A percentile compares a stretch with the other conserved stretches of the same genome.
Evolutionary conservation across 1,139 yeast genomes (phyloP).

Genomic region (Candida labiduridarum): DNA sequence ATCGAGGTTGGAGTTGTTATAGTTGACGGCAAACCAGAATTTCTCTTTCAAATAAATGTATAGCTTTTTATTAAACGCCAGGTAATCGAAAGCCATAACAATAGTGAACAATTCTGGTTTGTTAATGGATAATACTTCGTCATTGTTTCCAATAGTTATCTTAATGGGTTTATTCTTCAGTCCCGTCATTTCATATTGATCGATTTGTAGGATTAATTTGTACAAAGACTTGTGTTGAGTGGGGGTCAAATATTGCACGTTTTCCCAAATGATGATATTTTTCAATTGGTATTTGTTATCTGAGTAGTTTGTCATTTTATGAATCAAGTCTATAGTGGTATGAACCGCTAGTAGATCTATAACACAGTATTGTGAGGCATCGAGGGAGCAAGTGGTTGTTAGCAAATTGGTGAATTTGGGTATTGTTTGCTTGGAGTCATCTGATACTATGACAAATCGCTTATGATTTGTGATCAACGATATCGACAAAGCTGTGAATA

Average conservation of each 20-base stretch:
- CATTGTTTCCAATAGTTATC: conserved; percentile 10
- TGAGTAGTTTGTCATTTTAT: conserved; percentile 12
- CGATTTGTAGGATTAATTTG: conserved; percentile 32
- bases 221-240: conserved; percentile 29
- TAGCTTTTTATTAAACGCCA: conserved; percentile 18
- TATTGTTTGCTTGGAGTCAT: conserved; percentile 12
- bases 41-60: conserved; percentile 38
- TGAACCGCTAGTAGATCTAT: conserved; percentile 21
- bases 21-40: conserved; percentile 39
- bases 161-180: conserved; percentile 10
- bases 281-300: conserved; percentile 15
- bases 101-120: conserved; percentile 29
- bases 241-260: conserved; percentile 21
- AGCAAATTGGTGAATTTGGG: conserved; percentile 10
- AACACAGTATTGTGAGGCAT: conserved; percentile 15
- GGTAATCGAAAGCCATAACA: conserved; percentile 26
- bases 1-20: conserved; percentile 3
- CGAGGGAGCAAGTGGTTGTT: conserved; percentile 14
- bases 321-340: conserved; percentile 14
- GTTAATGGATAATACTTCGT: conserved; percentile 16
- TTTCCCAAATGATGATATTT: conserved; percentile 27
- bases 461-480: conserved; percentile 23
- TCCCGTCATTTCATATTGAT: conserved; percentile 28
- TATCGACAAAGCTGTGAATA: conserved; percentile 29
- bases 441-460: conserved; percentile 25